phyloP scores from a whole-genome alignment of 805 yeast species.

The Suhomyces sp. region DNA sequence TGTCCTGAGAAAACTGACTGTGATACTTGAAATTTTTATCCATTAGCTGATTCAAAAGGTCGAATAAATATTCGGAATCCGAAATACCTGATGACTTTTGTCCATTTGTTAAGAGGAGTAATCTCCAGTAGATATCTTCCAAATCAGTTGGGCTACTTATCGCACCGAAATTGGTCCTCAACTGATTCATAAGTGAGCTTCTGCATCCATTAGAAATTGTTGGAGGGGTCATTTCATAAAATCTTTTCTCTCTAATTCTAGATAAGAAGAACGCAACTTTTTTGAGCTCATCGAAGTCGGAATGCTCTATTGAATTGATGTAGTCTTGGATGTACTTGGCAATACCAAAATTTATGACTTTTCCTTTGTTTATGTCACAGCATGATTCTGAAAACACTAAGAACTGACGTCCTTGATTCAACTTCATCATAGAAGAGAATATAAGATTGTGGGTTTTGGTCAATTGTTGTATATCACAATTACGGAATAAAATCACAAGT shows the following conservation, averaged over 20 bases:
- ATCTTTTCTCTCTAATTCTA: conserved; percentile 10
- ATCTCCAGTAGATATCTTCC: conserved; percentile 52
- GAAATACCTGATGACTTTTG: conserved; percentile 18
- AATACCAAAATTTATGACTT: conserved; percentile 43
- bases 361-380: conserved; percentile 41
- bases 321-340: conserved; percentile 46
- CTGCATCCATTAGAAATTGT: conserved; percentile 31
- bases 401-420: conserved; percentile 36
- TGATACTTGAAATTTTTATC: conserved; percentile 7
- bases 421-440: conserved; percentile 35
- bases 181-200: conserved; percentile 9
- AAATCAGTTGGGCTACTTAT: conserved; percentile 12
- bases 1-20: conserved; percentile 35
- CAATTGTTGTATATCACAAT: conserved; percentile 47
- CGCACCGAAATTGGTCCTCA: conserved; percentile 5
- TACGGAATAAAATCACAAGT: conserved; percentile 51
- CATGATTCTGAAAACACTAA: conserved; percentile 48
- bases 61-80: conserved; percentile 14
- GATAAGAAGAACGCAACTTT: conserved; percentile 27
- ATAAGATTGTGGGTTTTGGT: conserved; percentile 46
- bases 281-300: conserved; percentile 19
- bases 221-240: conserved; percentile 14
- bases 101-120: conserved; percentile 39
- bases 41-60: conserved; percentile 11
- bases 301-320: conserved; percentile 29